Conservation (phyloP, 2,329 filamentous ascomycete species). For the Venturia aucupariae region DNA sequence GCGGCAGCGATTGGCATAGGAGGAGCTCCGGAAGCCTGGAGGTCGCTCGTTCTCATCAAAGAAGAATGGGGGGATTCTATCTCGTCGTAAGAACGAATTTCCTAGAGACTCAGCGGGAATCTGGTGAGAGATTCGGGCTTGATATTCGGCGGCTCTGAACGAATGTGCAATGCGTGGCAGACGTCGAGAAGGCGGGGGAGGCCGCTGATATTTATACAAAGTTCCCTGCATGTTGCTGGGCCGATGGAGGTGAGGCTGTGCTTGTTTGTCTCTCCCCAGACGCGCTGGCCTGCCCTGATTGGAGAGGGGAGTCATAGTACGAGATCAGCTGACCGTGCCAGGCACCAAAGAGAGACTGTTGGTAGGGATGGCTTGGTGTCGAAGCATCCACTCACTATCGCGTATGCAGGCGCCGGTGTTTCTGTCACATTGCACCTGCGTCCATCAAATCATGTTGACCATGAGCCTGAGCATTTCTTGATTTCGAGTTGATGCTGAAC, state of each 20-base stretch:
- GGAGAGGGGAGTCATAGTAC: neutral
- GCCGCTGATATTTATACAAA: neutral
- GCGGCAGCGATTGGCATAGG: slow-evolving; percentile 33
- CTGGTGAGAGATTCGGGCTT: slow-evolving; percentile 19
- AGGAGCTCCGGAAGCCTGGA: slow-evolving; percentile 46
- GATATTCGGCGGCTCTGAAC: slow-evolving; percentile 13
- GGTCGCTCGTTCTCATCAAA: slow-evolving; percentile 28
- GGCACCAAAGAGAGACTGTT: neutral
- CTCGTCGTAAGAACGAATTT: slow-evolving; percentile 6
- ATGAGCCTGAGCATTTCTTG: too few relatives aligned
- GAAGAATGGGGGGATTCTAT: slow-evolving; percentile 15
- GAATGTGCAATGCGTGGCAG: slow-evolving; percentile 9
- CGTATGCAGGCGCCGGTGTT: neutral
- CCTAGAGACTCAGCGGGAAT: slow-evolving; percentile 28
- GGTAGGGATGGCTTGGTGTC: neutral
- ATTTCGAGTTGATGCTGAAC: too few relatives aligned
- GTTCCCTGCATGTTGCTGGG: neutral
- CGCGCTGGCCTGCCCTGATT: neutral
- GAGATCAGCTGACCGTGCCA: neutral
- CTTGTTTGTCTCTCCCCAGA: neutral
- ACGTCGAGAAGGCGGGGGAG: neutral
- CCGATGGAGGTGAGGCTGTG: neutral
- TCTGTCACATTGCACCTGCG: neutral
- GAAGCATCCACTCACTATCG: neutral
- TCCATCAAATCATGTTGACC: too few relatives aligned